Conservation (phyloP, 139 green algal genomes). For the Dunaliella sp. region DNA sequence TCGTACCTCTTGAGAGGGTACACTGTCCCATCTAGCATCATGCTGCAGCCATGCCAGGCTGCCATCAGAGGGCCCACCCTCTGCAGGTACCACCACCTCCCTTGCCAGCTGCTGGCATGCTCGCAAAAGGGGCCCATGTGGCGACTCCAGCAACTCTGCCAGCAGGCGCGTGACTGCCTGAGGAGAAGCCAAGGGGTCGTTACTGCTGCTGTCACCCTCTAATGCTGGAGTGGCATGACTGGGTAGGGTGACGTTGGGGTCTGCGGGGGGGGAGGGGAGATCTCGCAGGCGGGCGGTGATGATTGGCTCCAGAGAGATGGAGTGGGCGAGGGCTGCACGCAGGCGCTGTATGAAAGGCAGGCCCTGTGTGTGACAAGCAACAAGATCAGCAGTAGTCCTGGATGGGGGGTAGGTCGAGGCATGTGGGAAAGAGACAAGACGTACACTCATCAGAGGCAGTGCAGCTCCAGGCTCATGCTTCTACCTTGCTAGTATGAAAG, state of each 20-base stretch:
- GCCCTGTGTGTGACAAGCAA: not conserved
- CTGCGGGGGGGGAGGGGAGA: not conserved
- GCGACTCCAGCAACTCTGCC: no score
- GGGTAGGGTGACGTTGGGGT: no score
- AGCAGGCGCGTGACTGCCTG: not conserved
- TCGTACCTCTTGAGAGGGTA: not conserved
- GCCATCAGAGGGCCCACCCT: not conserved
- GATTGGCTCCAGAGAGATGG: not conserved
- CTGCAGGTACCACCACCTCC: not conserved
- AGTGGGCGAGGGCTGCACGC: not conserved
- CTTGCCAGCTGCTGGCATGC: not conserved
- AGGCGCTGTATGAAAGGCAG: not conserved
- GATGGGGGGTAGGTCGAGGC: not conserved
- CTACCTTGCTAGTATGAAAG: not conserved
- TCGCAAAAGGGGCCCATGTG: not conserved
- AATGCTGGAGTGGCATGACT: not conserved
- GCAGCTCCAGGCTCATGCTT: not conserved
- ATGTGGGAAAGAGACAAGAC: not conserved
- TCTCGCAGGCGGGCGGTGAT: not conserved
- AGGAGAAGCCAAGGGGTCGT: not conserved
- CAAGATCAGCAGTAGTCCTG: not conserved
- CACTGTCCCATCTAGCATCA: not conserved
- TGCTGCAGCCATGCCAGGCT: not conserved
- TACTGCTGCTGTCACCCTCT: not conserved
- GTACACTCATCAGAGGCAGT: not conserved